phyloP scores from a whole-genome alignment of 352 stramenopile genomes.

The Pythium brachiatum region DNA sequence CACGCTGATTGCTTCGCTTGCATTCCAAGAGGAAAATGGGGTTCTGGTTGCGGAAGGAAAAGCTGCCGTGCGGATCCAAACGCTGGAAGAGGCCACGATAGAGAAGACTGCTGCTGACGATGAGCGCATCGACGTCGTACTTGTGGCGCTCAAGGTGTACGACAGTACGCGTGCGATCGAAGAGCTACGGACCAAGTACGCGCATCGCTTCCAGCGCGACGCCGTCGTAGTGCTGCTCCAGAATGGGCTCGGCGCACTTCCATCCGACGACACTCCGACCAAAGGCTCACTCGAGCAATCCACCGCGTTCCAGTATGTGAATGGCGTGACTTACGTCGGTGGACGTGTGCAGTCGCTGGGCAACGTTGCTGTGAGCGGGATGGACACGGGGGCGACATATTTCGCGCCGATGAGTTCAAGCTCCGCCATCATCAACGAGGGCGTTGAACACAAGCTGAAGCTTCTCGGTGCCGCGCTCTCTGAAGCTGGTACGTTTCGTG shows the following conservation, averaged over 20 bases:
- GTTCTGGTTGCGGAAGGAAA: conserved; percentile 9
- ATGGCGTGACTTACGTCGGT: conserved; percentile 71
- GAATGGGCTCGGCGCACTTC: conserved; percentile 58
- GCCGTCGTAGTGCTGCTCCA: conserved; percentile 62
- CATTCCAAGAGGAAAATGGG: conserved; percentile 1
- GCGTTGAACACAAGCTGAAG: conserved; percentile 2
- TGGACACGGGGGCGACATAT: conserved; percentile 45
- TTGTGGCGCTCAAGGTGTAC: conserved; percentile 70
- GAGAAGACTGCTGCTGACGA: neutral
- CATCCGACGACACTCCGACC: conserved; percentile 7
- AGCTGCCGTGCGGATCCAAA: conserved; percentile 36
- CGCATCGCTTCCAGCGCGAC: conserved; percentile 39
- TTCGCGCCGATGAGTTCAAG: conserved; percentile 36
- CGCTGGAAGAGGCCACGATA: conserved; percentile 21
- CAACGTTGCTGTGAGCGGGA: conserved; percentile 45
- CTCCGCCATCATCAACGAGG: neutral
- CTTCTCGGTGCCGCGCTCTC: conserved; percentile 32
- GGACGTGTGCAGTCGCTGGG: conserved; percentile 40
- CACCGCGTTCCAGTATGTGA: conserved; percentile 37
- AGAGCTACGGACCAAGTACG: conserved; percentile 31
- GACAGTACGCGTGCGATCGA: conserved; percentile 44
- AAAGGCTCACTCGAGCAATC: neutral
- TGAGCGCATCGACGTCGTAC: conserved; percentile 46
- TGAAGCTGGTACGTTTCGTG: conserved; percentile 33
- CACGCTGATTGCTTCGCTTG: conserved; percentile 2